Conservation (phyloP, 345 rosid genomes). For the Pugionium cornutum region DNA sequence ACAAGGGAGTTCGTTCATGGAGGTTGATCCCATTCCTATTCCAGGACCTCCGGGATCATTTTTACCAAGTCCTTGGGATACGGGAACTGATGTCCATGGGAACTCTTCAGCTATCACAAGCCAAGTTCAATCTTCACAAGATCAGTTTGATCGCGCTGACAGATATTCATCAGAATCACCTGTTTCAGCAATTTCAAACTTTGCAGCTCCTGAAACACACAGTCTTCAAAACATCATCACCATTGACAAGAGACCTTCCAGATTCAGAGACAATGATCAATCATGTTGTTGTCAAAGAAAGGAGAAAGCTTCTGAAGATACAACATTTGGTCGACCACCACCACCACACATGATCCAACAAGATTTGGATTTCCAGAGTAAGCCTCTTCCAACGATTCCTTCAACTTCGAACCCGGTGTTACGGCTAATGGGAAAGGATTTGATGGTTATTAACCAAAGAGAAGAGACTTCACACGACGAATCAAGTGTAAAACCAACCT, state of each 20-base stretch:
- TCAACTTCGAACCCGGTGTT: conserved; percentile 71
- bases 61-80: conserved; percentile 88
- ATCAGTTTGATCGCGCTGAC: conserved; percentile 63
- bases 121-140: conserved; percentile 72
- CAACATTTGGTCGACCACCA: conserved; percentile 24
- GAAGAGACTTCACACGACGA: conserved; percentile 37
- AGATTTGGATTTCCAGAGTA: conserved; percentile 23
- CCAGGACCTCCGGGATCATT: conserved; percentile 98
- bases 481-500: conserved; percentile 19
- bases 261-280: conserved; percentile 54
- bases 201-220: conserved; percentile 34
- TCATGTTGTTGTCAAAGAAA: conserved; percentile 90
- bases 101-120: conserved; percentile 76
- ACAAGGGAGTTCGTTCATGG: conserved; percentile 56
- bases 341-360: conserved; percentile 13
- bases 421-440: conserved; percentile 94
- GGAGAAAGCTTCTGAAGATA: conserved; percentile 50
- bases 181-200: conserved; percentile 56
- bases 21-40: conserved; percentile 89
- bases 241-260: conserved; percentile 47
- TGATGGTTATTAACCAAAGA: conserved; percentile 84
- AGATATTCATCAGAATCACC: conserved; percentile 77
- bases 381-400: conserved; percentile 22
- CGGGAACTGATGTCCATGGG: conserved; percentile 65
- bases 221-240: conserved; percentile 30